Base-by-base conservation (phyloP, 2,329 filamentous ascomycete genomes). In the Juglanconis oblonga region DNA sequence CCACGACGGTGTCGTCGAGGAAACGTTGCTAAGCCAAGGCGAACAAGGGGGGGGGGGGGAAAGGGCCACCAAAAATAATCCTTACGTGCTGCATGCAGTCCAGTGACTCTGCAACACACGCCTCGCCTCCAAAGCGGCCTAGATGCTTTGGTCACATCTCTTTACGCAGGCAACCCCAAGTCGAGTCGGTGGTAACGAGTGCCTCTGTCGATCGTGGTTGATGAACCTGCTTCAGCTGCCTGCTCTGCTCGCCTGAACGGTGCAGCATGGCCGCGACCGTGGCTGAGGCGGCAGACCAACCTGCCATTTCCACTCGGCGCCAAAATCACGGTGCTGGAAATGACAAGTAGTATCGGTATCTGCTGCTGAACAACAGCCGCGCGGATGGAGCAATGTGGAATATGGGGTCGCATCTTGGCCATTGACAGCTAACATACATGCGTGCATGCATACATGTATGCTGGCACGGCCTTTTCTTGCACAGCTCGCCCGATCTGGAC, bases 241-340 rank as follows among this genome's bases (percentile, higher is more conserved):
- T 24, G 47, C 11, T 5, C 9, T 47, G 10, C n/a, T 8, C 49
- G 49, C 49, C 33, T 38, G 31, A 45, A 45, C n/a, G 11, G 31
- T 11, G 49, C n/a, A 14, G 32, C 42, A 44, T 44, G 36, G 52
- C 24, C 38, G 52, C 52, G 52, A n/a, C 52, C 10, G 52, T 48
- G 52, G 52, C 52, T 55, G 52, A 48, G 44, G 44, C 53, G 53
- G 42, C 17, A 48, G n/a, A 14, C 32, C 53, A 55, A 48, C 49
- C 53, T 24, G 17, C 2, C 17, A 24, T 24, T 24, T 24, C 35
- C 35, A 17, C n/a, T n/a, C 14, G 9, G 44, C 44, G 44, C 44
- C 44, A 17, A 24, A 17, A 29, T 45, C 14, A 24, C 17, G 17
- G 17, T 24, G 17, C 17, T 24, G 17, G 17, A 24, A 2, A 24